Percentiles rank a stretch among this genome's conserved stretches.
Conservation (phyloP, 2,329 filamentous ascomycete species). For the Penicillium olsonii region DNA sequence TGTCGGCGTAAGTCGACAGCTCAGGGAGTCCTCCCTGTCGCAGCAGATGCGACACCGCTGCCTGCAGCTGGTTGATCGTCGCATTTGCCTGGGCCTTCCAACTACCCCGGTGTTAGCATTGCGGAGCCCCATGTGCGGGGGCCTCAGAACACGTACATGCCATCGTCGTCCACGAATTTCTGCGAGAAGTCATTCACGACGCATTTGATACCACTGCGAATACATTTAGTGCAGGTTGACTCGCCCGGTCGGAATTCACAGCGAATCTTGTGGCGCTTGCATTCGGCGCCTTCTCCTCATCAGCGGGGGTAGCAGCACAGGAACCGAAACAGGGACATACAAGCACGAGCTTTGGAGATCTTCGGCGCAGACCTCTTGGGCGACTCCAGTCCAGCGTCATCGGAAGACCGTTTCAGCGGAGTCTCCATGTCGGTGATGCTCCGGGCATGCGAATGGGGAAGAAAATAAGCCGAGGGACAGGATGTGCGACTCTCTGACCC, state of each 20-base stretch:
- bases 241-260: conserved; percentile 53
- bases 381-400: conserved; percentile 36
- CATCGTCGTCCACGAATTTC: conserved; percentile 57
- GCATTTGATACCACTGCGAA: conserved; percentile 53
- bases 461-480: background rate
- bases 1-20: conserved; percentile 40
- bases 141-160: conserved; percentile 43
- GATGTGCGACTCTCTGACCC: conserved; percentile 2
- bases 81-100: conserved; percentile 49
- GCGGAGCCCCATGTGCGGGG: background rate
- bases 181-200: conserved; percentile 59
- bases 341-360: conserved; percentile 46
- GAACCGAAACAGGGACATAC: conserved; percentile 25
- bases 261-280: conserved; percentile 58
- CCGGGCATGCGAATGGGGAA: conserved; percentile 17
- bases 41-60: conserved; percentile 49
- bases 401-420: conserved; percentile 40
- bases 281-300: conserved; percentile 46
- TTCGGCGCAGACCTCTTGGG: conserved; percentile 32
- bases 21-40: conserved; percentile 45
- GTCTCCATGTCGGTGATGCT: conserved; percentile 29
- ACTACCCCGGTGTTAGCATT: conserved; percentile 27
- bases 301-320: background rate
- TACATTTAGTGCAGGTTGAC: conserved; percentile 52
- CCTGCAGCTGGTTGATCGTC: conserved; percentile 45